phyloP scores from a whole-genome alignment of 2,329 filamentous ascomycete genomes.

The Simplicillium aogashimaense region DNA sequence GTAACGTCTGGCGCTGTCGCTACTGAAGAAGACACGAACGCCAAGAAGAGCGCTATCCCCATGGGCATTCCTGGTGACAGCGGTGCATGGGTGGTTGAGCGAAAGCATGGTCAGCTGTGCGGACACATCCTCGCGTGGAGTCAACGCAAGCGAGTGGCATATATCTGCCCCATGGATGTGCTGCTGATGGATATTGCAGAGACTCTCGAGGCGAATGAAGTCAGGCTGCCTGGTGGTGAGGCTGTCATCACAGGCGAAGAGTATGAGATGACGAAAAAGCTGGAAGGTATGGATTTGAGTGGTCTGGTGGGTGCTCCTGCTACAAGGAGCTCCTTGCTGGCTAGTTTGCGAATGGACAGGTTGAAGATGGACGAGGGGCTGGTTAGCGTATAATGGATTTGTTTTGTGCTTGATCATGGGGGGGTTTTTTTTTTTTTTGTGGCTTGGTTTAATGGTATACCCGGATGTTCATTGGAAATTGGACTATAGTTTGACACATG shows the following conservation, averaged over 20 bases:
- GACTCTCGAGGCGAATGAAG: constrained; percentile 58
- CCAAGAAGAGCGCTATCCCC: constrained; percentile 17
- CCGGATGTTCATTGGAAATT: too few relatives aligned
- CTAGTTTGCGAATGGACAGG: background rate
- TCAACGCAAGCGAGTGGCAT: constrained; percentile 68
- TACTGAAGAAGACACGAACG: constrained; percentile 6
- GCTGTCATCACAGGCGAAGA: constrained; percentile 19
- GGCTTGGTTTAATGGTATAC: too few relatives aligned
- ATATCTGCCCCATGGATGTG: constrained; percentile 93
- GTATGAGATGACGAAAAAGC: constrained; percentile 1
- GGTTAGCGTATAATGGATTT: too few relatives aligned
- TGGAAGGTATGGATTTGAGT: constrained; percentile 1
- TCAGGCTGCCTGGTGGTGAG: constrained; percentile 60
- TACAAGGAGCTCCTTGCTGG: too few relatives aligned
- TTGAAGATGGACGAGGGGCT: constrained; percentile 9
- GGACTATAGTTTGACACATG: too few relatives aligned
- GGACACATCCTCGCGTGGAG: constrained; percentile 90
- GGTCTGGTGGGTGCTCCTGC: background rate
- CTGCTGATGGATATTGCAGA: constrained; percentile 76
- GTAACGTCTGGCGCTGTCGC: constrained; percentile 31
- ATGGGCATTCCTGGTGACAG: constrained; percentile 77
- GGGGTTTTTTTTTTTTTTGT: too few relatives aligned
- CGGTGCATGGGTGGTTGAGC: constrained; percentile 86
- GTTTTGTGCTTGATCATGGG: too few relatives aligned
- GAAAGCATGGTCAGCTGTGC: constrained; percentile 67